Evolutionary conservation across 2,329 filamentous ascomycete species (phyloP).

Genomic region (Fusarium redolens): DNA sequence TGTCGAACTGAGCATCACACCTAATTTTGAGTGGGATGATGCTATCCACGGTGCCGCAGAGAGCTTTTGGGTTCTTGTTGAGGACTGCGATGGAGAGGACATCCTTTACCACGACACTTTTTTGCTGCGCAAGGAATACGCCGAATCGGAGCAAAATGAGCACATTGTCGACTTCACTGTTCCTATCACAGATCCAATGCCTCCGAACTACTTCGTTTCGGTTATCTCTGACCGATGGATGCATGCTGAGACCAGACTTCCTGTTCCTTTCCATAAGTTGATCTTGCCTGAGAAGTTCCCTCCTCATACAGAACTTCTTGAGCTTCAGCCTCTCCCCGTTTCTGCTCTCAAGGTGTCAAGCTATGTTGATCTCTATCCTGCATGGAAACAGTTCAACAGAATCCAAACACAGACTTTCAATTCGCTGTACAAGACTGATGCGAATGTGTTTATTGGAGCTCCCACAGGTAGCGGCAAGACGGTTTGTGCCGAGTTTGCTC

Average conservation of each 20-base stretch:
- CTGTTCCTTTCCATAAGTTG: conserved; percentile 94
- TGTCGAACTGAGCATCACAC: conserved; percentile 89
- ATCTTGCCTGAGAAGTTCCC: conserved; percentile 96
- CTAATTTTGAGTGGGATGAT: conserved; percentile 97
- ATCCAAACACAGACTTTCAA: conserved; percentile 98
- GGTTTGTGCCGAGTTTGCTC: conserved; percentile 92
- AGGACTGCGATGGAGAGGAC: conserved; percentile 97
- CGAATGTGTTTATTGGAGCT: conserved; percentile 94
- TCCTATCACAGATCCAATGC: conserved; percentile 96
- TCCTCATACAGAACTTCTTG: conserved; percentile 89
- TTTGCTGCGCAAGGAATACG: conserved; percentile 89
- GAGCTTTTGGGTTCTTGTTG: conserved; percentile 96
- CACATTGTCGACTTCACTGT: conserved; percentile 97
- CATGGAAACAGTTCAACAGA: conserved; percentile 93
- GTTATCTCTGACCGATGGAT: conserved; percentile 97
- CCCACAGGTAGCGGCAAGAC: conserved; percentile 97
- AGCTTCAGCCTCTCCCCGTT: conserved; percentile 90
- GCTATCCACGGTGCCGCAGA: conserved; percentile 87
- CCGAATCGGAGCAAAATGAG: conserved; percentile 85
- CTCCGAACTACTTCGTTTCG: conserved; percentile 98
- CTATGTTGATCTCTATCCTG: conserved; percentile 82
- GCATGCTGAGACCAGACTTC: conserved; percentile 93
- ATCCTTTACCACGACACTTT: conserved; percentile 96
- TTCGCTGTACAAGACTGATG: conserved; percentile 87
- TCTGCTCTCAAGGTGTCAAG: conserved; percentile 88